Evolutionary conservation across 176 grass and related monocot genomes (phyloP).

Genomic region (Cocos nucifera): DNA sequence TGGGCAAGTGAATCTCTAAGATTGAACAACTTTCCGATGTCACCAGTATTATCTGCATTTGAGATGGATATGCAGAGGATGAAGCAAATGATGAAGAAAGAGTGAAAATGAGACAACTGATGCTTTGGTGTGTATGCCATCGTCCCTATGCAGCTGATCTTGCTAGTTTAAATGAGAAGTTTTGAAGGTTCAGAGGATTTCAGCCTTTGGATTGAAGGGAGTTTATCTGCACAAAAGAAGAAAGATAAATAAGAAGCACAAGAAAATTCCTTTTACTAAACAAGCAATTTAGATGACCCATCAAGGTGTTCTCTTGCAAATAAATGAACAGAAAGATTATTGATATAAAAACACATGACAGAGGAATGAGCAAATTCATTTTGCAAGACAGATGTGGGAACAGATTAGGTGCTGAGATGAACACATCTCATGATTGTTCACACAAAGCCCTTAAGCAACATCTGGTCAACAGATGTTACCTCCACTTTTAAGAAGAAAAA

Average conservation of each 20-base stretch:
- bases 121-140: conserved; percentile 20
- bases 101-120: conserved; percentile 17
- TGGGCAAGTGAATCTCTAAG: conserved; percentile 46
- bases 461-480: no score
- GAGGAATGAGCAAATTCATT: no score
- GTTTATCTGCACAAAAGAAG: conserved; percentile 33
- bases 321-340: no score
- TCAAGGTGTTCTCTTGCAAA: background rate
- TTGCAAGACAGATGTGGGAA: no score
- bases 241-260: background rate
- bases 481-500: no score
- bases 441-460: no score
- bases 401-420: no score
- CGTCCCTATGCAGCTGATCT: conserved; percentile 5
- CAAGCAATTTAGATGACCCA: background rate
- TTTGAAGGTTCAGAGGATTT: background rate
- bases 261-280: background rate
- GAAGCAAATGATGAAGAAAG: conserved; percentile 35
- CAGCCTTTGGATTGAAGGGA: conserved; percentile 27
- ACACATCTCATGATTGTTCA: no score
- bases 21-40: conserved; percentile 45
- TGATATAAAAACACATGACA: no score
- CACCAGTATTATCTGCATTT: conserved; percentile 16
- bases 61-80: conserved; percentile 21
- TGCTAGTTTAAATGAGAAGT: background rate